These are phyloP conservation scores for Ophiostoma sp. DNA, from an alignment of 2,329 filamentous ascomycete species.

Conservation along the genomic window DNA sequence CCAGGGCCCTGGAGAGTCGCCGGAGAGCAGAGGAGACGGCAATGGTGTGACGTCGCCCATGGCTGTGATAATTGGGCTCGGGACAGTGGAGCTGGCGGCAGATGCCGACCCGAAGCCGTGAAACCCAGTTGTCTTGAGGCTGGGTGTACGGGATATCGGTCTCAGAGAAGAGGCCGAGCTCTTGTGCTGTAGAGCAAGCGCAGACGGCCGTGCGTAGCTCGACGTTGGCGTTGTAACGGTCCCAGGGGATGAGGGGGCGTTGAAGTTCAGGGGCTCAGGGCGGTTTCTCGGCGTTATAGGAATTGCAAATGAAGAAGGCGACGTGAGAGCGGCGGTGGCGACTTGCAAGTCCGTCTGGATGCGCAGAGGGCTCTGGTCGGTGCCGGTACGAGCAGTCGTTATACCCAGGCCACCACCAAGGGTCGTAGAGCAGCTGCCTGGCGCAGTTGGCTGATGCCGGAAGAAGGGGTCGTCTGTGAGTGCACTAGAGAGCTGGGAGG, in stretches of 20 bases:
- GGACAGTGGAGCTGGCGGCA: slow-evolving; percentile 60
- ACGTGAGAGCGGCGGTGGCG: background rate
- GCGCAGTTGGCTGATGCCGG: background rate
- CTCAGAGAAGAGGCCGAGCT: slow-evolving; percentile 43
- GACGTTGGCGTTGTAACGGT: slow-evolving; percentile 16
- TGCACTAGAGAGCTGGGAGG: background rate
- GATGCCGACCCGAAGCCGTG: slow-evolving; percentile 47
- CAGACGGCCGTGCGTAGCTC: slow-evolving; percentile 29
- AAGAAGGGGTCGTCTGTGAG: background rate
- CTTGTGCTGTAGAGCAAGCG: slow-evolving; percentile 36
- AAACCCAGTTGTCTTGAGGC: slow-evolving; percentile 49
- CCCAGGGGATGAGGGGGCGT: slow-evolving; percentile 20
- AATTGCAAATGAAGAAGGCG: slow-evolving; percentile 23
- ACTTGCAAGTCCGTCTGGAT: slow-evolving; percentile 23
- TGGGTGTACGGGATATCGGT: slow-evolving; percentile 55
- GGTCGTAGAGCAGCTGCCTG: background rate
- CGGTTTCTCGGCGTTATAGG: slow-evolving; percentile 22
- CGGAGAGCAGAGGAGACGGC: slow-evolving; percentile 64
- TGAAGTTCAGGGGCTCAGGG: slow-evolving; percentile 4
- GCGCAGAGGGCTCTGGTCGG: slow-evolving; percentile 15
- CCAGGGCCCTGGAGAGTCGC: slow-evolving; percentile 63
- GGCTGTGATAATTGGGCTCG: slow-evolving; percentile 67
- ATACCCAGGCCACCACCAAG: background rate
- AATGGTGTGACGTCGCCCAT: slow-evolving; percentile 75
- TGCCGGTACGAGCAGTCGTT: background rate